Evolutionary conservation across 2,329 filamentous ascomycete species (phyloP).

Genomic region (Fragosphaeria purpurea): DNA sequence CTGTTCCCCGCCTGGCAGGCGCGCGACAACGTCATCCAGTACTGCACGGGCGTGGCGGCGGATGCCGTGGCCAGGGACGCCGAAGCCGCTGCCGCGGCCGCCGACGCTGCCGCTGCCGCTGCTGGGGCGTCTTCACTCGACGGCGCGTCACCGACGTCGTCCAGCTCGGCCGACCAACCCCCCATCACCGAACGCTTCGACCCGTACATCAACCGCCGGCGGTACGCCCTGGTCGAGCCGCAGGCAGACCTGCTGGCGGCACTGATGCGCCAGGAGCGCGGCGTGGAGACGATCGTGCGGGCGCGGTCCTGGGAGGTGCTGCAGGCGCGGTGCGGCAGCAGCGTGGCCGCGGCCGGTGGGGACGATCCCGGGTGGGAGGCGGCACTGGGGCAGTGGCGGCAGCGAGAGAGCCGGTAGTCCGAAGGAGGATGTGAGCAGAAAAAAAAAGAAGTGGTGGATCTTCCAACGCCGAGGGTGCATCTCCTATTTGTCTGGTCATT

Average conservation of each 20-base stretch:
- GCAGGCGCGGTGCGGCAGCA: slow-evolving; percentile 55
- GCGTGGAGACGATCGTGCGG: slow-evolving; percentile 70
- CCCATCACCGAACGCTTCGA: slow-evolving; percentile 83
- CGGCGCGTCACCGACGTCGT: background rate
- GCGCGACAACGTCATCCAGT: slow-evolving; percentile 73
- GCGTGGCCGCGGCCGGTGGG: slow-evolving; percentile 28
- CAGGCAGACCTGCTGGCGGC: slow-evolving; percentile 70
- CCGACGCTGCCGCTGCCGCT: background rate
- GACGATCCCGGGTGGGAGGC: slow-evolving; percentile 52
- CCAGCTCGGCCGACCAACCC: background rate
- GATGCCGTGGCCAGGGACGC: slow-evolving; percentile 53
- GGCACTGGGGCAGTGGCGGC: slow-evolving; percentile 50
- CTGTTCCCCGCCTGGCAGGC: slow-evolving; percentile 84
- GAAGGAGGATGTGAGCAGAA: background rate
- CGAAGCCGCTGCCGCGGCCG: background rate
- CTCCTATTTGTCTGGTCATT: no score
- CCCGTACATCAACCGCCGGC: slow-evolving; percentile 71
- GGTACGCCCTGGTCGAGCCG: slow-evolving; percentile 71
- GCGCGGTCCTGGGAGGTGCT: slow-evolving; percentile 73
- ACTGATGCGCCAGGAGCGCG: slow-evolving; percentile 63
- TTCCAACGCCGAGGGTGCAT: no score
- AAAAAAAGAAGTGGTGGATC: background rate
- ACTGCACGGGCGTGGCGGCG: slow-evolving; percentile 72
- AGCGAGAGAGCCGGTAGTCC: slow-evolving; percentile 1
- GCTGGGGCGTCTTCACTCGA: background rate